Percentiles rank a stretch among this genome's conserved stretches.
These are phyloP conservation scores for Paraconiothyrium brasiliense DNA, from an alignment of 2,329 filamentous ascomycete species.

Conservation along the genomic window DNA sequence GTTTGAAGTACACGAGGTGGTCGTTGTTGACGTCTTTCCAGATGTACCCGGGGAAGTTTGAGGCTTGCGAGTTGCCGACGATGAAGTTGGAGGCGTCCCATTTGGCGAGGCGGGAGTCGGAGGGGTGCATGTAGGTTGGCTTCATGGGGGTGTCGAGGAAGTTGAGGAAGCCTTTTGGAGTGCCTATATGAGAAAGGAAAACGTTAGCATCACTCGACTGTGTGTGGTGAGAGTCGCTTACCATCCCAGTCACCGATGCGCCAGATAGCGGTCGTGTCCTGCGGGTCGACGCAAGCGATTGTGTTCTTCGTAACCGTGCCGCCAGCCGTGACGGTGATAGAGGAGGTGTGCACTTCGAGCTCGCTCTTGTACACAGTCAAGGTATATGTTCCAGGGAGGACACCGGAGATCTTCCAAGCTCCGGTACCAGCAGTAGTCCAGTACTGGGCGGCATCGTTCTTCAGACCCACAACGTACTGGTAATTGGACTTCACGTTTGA, in stretches of 20 bases:
- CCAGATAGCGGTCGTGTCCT: conserved; percentile 62
- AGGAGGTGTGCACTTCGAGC: conserved; percentile 45
- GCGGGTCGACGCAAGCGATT: conserved; percentile 57
- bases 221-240: not conserved
- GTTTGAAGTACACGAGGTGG: conserved; percentile 53
- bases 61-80: conserved; percentile 25
- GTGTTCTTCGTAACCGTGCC: conserved; percentile 59
- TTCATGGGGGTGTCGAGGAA: conserved; percentile 52
- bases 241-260: conserved; percentile 72
- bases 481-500: conserved; percentile 52
- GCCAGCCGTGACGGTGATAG: conserved; percentile 57
- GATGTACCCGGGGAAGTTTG: conserved; percentile 53
- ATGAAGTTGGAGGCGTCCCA: conserved; percentile 35
- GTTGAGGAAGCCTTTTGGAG: conserved; percentile 67
- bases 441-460: conserved; percentile 50
- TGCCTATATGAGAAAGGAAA: conserved; percentile 23
- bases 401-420: conserved; percentile 67
- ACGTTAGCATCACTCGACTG: not conserved
- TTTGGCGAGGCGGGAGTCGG: conserved; percentile 40
- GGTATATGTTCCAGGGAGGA: conserved; percentile 71
- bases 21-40: conserved; percentile 56
- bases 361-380: conserved; percentile 67
- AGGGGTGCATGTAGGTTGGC: conserved; percentile 56
- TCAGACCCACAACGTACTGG: conserved; percentile 52
- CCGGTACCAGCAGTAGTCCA: conserved; percentile 43